Conservation (phyloP, 805 yeast species). For the Schwanniomyces polymorphus region DNA sequence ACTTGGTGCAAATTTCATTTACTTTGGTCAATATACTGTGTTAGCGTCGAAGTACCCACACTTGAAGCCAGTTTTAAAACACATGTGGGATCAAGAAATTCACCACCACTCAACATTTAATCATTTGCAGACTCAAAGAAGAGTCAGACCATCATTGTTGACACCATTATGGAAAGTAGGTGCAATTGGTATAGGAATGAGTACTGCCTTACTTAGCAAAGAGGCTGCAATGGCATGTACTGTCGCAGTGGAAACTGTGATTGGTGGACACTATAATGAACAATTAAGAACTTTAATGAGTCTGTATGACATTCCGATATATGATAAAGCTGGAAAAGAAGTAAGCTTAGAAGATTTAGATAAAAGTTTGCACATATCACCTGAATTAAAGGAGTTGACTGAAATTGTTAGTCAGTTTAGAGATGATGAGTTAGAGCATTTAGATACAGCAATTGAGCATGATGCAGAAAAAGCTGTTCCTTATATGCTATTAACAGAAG, state of each 20-base stretch:
- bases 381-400: constrained; percentile 60
- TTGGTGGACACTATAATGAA: constrained; percentile 92
- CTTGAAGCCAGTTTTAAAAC: constrained; percentile 75
- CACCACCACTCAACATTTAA: constrained; percentile 89
- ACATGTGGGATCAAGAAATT: constrained; percentile 98
- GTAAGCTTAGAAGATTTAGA: constrained; percentile 21
- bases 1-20: constrained; percentile 91
- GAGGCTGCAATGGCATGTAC: constrained; percentile 99
- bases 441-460: constrained; percentile 88
- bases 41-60: constrained; percentile 70
- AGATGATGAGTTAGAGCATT: constrained; percentile 93
- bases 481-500: constrained; percentile 83
- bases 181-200: constrained; percentile 82
- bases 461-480: constrained; percentile 95
- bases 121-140: constrained; percentile 64
- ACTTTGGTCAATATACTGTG: constrained; percentile 84
- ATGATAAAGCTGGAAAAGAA: constrained; percentile 34
- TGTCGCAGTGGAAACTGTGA: constrained; percentile 97
- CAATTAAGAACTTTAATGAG: constrained; percentile 78
- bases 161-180: constrained; percentile 95
- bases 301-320: constrained; percentile 53
- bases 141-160: constrained; percentile 88
- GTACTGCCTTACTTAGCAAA: constrained; percentile 82
- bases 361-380: constrained; percentile 34
- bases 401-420: constrained; percentile 71